phyloP scores from a whole-genome alignment of 768 basidiomycete genomes.

The Lanmaoa pseudosensibilis region DNA sequence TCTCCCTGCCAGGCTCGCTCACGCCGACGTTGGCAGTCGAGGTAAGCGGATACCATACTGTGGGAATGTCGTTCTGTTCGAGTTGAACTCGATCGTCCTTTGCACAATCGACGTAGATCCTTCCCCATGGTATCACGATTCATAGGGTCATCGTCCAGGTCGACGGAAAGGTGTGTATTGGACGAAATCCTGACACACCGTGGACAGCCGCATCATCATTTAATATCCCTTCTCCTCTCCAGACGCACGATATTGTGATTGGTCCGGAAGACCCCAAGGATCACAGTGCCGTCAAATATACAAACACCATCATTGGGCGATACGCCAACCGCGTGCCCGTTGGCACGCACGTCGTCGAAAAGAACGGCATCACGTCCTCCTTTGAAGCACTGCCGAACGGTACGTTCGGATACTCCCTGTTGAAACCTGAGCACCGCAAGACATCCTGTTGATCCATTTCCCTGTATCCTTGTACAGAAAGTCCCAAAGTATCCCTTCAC shows the following conservation, averaged over 20 bases:
- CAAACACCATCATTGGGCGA: slow-evolving; percentile 70
- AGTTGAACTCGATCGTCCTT: neutral
- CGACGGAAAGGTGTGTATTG: slow-evolving; percentile 53
- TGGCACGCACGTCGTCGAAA: slow-evolving; percentile 51
- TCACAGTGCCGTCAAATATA: slow-evolving; percentile 64
- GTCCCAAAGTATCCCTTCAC: slow-evolving; percentile 61
- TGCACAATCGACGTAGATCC: slow-evolving; percentile 41
- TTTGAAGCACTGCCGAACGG: slow-evolving; percentile 45
- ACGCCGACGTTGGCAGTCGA: slow-evolving; percentile 64
- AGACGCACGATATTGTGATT: slow-evolving; percentile 78
- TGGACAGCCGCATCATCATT: neutral
- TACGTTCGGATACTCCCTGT: slow-evolving; percentile 11
- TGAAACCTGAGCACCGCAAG: neutral
- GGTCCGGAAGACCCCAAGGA: slow-evolving; percentile 65
- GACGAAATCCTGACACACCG: neutral
- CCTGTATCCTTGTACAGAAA: slow-evolving; percentile 35
- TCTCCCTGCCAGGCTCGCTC: slow-evolving; percentile 50
- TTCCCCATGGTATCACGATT: slow-evolving; percentile 67
- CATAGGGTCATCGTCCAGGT: slow-evolving; percentile 66
- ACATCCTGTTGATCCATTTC: slow-evolving; percentile 9
- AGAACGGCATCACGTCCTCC: slow-evolving; percentile 49
- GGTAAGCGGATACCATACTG: slow-evolving; percentile 36
- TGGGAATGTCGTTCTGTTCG: neutral
- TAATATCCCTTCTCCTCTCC: neutral
- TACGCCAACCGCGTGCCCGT: slow-evolving; percentile 73